phyloP scores from a whole-genome alignment of 1,284 basidiomycete species.

The Neolentinus lepideus region DNA sequence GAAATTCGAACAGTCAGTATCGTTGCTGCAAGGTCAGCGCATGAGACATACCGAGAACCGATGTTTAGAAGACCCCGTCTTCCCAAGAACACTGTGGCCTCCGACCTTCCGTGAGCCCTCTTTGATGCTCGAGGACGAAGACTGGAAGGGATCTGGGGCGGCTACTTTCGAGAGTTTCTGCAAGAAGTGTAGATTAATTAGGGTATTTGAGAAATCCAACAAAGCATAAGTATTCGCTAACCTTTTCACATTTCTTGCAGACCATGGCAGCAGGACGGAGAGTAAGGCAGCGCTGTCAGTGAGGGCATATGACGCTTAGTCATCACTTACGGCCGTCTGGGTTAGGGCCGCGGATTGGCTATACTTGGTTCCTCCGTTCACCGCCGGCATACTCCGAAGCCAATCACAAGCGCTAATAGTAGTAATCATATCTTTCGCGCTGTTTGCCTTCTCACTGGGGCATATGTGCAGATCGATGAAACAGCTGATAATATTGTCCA shows the following conservation, averaged over 20 bases:
- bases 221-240: conserved; percentile 21
- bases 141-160: conserved; percentile 73
- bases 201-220: too few relatives aligned
- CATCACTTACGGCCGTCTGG: too few relatives aligned
- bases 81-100: conserved; percentile 70
- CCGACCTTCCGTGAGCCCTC: conserved; percentile 73
- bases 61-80: conserved; percentile 53
- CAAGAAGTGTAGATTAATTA: conserved; percentile 3
- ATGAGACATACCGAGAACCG: conserved; percentile 53
- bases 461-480: too few relatives aligned
- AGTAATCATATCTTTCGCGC: too few relatives aligned
- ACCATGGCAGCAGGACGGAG: conserved; percentile 43
- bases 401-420: too few relatives aligned
- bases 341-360: too few relatives aligned
- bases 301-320: background rate
- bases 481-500: too few relatives aligned
- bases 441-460: too few relatives aligned
- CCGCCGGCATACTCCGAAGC: too few relatives aligned
- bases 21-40: conserved; percentile 4
- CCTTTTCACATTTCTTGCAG: conserved; percentile 70
- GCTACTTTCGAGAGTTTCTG: conserved; percentile 80
- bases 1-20: conserved; percentile 5
- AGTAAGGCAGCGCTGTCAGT: background rate
- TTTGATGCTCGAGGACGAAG: conserved; percentile 66
- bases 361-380: too few relatives aligned